These are phyloP conservation scores for Daldinia decipiens DNA, from an alignment of 495 filamentous ascomycete species.

Conservation along the genomic window DNA sequence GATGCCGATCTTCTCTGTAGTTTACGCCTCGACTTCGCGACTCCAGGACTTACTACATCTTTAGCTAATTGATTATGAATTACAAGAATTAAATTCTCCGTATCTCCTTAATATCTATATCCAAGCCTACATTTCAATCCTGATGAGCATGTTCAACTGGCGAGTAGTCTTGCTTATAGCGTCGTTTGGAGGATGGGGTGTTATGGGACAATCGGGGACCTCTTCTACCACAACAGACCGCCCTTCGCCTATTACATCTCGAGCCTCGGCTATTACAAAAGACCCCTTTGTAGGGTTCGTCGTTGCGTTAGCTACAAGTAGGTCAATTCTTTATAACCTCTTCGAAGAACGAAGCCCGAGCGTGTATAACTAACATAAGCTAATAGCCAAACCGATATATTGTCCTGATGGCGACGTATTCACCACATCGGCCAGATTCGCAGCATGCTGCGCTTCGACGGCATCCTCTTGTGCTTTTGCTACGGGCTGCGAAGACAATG, in stretches of 20 bases:
- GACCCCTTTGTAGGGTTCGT: conserved; percentile 28
- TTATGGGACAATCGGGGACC: conserved; percentile 9
- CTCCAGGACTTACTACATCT: background rate
- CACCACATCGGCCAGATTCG: conserved; percentile 20
- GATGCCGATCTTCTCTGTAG: conserved; percentile 1
- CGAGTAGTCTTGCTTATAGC: conserved; percentile 7
- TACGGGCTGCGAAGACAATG: conserved; percentile 33
- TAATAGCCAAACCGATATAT: conserved; percentile 23
- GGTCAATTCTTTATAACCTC: background rate
- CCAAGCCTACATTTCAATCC: background rate
- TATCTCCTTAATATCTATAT: background rate
- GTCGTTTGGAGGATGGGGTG: conserved; percentile 9
- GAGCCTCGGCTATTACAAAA: conserved; percentile 7
- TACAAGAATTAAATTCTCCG: background rate
- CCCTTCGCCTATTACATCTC: conserved; percentile 5
- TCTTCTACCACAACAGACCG: conserved; percentile 2
- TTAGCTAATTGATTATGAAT: background rate
- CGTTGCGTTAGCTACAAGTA: conserved; percentile 19
- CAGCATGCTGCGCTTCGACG: conserved; percentile 29
- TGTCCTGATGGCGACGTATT: conserved; percentile 32
- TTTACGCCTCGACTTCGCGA: background rate
- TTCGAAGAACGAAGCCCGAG: background rate
- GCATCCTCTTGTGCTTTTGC: conserved; percentile 21
- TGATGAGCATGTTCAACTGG: conserved; percentile 7
- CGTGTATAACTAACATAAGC: background rate